Percentiles rank a stretch among this genome's conserved stretches.
phyloP scores from a whole-genome alignment of 2,329 filamentous ascomycete species.

The Apiospora pterosperma region DNA sequence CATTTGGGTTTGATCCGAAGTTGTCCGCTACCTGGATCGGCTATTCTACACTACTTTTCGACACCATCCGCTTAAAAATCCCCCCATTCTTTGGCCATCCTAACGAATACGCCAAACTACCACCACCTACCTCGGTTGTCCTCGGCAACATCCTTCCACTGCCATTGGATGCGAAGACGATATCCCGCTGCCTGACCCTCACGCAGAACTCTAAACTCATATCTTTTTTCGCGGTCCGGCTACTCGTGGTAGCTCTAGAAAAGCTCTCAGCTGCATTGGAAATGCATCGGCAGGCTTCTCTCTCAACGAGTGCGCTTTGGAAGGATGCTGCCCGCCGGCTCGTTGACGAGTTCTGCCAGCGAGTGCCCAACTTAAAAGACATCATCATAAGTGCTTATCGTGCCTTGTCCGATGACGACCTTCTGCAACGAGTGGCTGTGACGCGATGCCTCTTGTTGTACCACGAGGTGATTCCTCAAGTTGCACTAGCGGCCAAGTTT shows the following conservation, averaged over 20 bases:
- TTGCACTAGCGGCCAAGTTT: constrained; percentile 80
- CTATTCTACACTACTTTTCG: constrained; percentile 85
- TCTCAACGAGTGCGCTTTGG: constrained; percentile 58
- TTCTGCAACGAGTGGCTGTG: constrained; percentile 74
- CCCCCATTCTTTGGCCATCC: constrained; percentile 69
- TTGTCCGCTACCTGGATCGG: constrained; percentile 92
- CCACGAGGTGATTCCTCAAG: constrained; percentile 75
- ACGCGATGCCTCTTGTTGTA: constrained; percentile 79
- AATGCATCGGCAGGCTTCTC: constrained; percentile 50
- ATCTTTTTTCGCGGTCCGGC: constrained; percentile 77
- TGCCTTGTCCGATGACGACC: constrained; percentile 62
- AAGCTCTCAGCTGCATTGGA: constrained; percentile 68
- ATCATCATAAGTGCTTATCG: constrained; percentile 74
- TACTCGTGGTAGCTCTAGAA: constrained; percentile 73
- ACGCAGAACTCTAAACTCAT: constrained; percentile 65
- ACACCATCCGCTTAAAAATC: constrained; percentile 70
- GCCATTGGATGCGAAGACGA: constrained; percentile 74
- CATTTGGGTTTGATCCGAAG: constrained; percentile 87
- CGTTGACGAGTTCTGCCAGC: constrained; percentile 69
- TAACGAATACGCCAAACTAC: constrained; percentile 58
- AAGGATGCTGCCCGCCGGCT: constrained; percentile 64
- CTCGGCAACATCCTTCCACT: constrained; percentile 85
- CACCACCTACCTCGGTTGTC: constrained; percentile 74
- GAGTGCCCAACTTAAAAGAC: constrained; percentile 79
- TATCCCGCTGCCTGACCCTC: constrained; percentile 75